Conservation (phyloP, 305 asterid genomes). For the Solanum chacoense region DNA sequence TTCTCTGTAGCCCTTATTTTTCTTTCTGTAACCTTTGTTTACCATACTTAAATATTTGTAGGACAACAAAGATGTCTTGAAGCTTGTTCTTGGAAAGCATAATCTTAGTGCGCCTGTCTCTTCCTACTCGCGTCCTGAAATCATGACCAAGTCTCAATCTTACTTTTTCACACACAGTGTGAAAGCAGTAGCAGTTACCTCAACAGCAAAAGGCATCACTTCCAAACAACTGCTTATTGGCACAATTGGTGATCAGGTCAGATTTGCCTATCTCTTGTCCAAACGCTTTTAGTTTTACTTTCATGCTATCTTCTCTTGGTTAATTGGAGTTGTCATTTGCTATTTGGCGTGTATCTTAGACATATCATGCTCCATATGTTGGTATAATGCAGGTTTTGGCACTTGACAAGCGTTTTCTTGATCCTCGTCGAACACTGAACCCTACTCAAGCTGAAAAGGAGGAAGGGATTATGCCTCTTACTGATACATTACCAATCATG, state of each 20-base stretch:
- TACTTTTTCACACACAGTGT: constrained; percentile 80
- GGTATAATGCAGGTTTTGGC: constrained; percentile 69
- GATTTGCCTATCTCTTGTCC: constrained; percentile 3
- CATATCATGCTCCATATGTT: not conserved
- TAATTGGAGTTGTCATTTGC: not conserved
- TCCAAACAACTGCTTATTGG: constrained; percentile 93
- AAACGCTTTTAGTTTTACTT: not conserved
- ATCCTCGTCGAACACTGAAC: constrained; percentile 85
- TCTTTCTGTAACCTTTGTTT: not conserved
- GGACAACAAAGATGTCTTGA: constrained; percentile 90
- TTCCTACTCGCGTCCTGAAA: constrained; percentile 87
- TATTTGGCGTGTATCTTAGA: not conserved
- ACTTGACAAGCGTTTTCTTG: constrained; percentile 89
- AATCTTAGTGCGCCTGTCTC: constrained; percentile 83
- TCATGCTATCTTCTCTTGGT: not conserved
- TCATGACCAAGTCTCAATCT: constrained; percentile 72
- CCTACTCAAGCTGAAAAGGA: constrained; percentile 95
- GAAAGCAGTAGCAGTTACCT: constrained; percentile 76
- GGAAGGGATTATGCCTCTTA: constrained; percentile 95
- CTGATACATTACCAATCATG: constrained; percentile 85
- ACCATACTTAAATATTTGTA: constrained; percentile 25
- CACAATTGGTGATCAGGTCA: constrained; percentile 91
- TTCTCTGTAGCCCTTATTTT: not conserved
- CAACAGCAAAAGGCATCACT: constrained; percentile 93
- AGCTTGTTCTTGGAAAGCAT: constrained; percentile 82